Percentiles rank a stretch among this genome's conserved stretches.
phyloP scores from a whole-genome alignment of 768 basidiomycete species.

The Leccinum imitatum region DNA sequence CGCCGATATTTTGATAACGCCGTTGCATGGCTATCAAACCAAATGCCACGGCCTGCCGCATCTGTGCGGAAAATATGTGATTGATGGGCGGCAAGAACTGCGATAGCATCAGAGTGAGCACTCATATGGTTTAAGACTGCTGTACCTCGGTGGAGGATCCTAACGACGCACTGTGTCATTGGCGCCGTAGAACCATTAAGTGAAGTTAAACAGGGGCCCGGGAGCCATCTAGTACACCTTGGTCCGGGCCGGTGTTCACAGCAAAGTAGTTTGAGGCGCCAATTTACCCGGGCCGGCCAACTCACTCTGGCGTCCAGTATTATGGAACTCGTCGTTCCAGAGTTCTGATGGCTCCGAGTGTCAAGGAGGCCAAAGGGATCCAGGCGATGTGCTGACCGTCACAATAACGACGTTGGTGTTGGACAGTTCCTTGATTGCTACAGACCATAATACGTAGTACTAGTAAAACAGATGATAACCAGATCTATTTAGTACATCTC shows the following conservation, averaged over 20 bases:
- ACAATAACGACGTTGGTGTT: constrained; percentile 65
- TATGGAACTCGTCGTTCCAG: constrained; percentile 43
- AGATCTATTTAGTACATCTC: not conserved
- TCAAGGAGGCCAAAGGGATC: constrained; percentile 64
- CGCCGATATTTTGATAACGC: constrained; percentile 50
- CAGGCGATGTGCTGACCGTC: constrained; percentile 63
- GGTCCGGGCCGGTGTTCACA: constrained; percentile 48
- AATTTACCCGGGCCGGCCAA: constrained; percentile 34
- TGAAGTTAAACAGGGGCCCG: constrained; percentile 33
- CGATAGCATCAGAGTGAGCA: not conserved
- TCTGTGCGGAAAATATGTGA: constrained; percentile 40
- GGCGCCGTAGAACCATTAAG: constrained; percentile 47
- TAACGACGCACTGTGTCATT: constrained; percentile 62
- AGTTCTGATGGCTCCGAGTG: constrained; percentile 41
- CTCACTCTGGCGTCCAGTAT: constrained; percentile 49
- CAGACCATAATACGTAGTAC: constrained; percentile 23
- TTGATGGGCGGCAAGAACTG: not conserved
- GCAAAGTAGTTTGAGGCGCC: constrained; percentile 21
- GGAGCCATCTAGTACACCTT: constrained; percentile 53
- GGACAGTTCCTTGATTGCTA: constrained; percentile 62
- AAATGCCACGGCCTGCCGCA: constrained; percentile 46
- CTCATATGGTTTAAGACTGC: constrained; percentile 36
- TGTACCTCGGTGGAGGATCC: constrained; percentile 50
- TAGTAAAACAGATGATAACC: constrained; percentile 18
- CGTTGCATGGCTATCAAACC: constrained; percentile 36